These are phyloP conservation scores for Leptographium procerum DNA, from an alignment of 2,329 filamentous ascomycete genomes.

Conservation along the genomic window DNA sequence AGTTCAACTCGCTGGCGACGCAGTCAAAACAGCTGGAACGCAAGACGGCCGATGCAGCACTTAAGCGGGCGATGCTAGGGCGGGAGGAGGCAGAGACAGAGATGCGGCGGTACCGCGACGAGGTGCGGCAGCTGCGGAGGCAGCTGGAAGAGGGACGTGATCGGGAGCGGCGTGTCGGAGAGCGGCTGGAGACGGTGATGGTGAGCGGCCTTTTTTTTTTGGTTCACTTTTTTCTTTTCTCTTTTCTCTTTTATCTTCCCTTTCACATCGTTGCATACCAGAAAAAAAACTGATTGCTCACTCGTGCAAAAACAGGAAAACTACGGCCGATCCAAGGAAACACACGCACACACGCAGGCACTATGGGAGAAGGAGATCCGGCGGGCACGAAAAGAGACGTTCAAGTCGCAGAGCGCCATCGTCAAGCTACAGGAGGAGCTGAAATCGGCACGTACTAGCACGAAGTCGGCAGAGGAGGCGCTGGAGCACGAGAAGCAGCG, in stretches of 20 bases:
- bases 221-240: neutral
- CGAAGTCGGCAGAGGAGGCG: slow-evolving; percentile 44
- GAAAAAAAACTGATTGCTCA: neutral
- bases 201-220: slow-evolving; percentile 26
- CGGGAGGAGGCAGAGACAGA: slow-evolving; percentile 64
- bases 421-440: slow-evolving; percentile 66
- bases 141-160: slow-evolving; percentile 55
- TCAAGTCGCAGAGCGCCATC: slow-evolving; percentile 59
- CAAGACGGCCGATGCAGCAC: slow-evolving; percentile 52
- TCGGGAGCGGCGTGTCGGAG: slow-evolving; percentile 53
- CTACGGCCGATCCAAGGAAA: slow-evolving; percentile 58
- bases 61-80: slow-evolving; percentile 55
- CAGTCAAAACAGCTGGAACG: slow-evolving; percentile 51
- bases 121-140: slow-evolving; percentile 41
- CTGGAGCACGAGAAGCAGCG: slow-evolving; percentile 54
- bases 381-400: slow-evolving; percentile 58
- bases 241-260: neutral
- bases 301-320: slow-evolving; percentile 41
- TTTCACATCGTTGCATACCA: neutral
- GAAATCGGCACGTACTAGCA: slow-evolving; percentile 45
- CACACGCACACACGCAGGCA: slow-evolving; percentile 52
- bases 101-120: slow-evolving; percentile 50
- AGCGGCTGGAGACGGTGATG: slow-evolving; percentile 58
- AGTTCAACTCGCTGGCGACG: slow-evolving; percentile 58
- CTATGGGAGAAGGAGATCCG: slow-evolving; percentile 67